Evolutionary conservation across 495 filamentous ascomycete genomes (phyloP).

Genomic region (Xylaria curta): DNA sequence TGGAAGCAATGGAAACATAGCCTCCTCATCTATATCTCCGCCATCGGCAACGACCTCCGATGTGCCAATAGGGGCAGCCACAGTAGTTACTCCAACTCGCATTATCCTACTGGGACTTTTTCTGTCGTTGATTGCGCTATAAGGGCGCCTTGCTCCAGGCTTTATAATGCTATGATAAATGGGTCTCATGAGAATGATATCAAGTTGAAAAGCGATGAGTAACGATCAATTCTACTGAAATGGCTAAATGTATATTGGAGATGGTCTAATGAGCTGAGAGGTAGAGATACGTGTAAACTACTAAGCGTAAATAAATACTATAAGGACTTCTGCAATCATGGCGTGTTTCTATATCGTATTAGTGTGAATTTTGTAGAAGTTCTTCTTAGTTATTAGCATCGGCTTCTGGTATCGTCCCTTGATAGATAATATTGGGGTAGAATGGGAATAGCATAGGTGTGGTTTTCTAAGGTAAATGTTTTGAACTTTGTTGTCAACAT

Average conservation of each 20-base stretch:
- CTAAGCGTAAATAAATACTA: not conserved
- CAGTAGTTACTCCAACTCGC: conserved; percentile 4
- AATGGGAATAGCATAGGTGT: too few species aligned
- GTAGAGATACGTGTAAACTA: not conserved
- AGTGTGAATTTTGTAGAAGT: not conserved
- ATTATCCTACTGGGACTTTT: conserved; percentile 16
- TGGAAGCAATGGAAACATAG: not conserved
- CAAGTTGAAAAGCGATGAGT: not conserved
- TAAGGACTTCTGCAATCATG: not conserved
- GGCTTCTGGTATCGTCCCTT: not conserved
- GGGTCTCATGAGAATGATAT: not conserved
- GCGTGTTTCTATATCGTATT: not conserved
- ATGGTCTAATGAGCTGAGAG: not conserved
- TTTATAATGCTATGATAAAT: not conserved
- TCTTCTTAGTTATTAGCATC: not conserved
- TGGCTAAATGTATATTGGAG: not conserved
- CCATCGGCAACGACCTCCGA: not conserved
- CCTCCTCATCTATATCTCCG: not conserved
- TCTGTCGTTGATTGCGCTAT: conserved; percentile 15
- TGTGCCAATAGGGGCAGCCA: not conserved
- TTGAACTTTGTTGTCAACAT: too few species aligned
- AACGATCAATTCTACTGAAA: not conserved
- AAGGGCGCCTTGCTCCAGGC: not conserved
- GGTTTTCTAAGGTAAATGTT: too few species aligned
- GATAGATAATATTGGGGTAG: not conserved